Conservation (phyloP, 352 stramenopile species). For the Discostella stelligera region DNA sequence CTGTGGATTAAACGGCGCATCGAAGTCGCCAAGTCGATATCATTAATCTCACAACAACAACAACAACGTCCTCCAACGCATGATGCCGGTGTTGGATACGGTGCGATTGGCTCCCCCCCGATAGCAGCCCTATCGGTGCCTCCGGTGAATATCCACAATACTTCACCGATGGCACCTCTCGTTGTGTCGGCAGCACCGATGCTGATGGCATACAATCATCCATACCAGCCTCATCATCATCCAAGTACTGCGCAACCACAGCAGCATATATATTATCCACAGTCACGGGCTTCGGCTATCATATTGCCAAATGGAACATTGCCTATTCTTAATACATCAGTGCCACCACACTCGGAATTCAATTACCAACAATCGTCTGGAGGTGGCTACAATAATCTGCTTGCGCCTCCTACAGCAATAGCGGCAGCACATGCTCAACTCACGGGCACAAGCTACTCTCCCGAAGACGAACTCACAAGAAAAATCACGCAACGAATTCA, state of each 20-base stretch:
- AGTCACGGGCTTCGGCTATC: background rate
- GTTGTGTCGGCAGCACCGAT: background rate
- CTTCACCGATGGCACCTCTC: background rate
- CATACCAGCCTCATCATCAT: background rate
- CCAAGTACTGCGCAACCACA: background rate
- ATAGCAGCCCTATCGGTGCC: background rate
- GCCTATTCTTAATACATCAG: background rate
- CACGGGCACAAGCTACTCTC: background rate
- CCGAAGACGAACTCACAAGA: conserved; percentile 8
- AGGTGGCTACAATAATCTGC: background rate
- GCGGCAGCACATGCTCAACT: background rate
- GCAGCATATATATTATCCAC: background rate
- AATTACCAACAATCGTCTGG: background rate
- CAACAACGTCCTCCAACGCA: background rate
- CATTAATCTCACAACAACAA: background rate
- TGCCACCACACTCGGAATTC: background rate
- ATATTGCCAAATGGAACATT: background rate
- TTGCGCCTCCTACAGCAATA: background rate
- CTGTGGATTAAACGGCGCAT: too few species aligned
- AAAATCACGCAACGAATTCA: conserved; percentile 19
- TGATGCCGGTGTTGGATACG: background rate
- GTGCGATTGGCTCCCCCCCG: background rate
- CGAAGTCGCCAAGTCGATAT: too few species aligned
- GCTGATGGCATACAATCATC: background rate
- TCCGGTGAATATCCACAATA: background rate